phyloP scores from a whole-genome alignment of 768 basidiomycete species.

The Rhizopogon vulgaris region DNA sequence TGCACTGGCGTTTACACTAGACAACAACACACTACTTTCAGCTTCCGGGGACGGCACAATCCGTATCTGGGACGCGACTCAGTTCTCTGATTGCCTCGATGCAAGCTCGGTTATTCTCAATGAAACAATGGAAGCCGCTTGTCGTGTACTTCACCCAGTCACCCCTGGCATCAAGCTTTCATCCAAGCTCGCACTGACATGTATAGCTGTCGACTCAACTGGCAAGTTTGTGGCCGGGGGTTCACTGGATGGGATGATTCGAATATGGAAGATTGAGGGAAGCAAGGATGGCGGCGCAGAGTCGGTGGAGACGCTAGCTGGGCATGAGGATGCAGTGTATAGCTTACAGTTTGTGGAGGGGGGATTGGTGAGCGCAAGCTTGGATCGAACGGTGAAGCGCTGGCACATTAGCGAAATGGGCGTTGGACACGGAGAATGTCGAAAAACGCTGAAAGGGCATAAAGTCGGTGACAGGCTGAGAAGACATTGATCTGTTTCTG shows the following conservation, averaged over 20 bases:
- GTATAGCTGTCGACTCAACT: constrained; percentile 73
- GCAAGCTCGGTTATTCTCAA: constrained; percentile 36
- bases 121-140: constrained; percentile 45
- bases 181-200: constrained; percentile 48
- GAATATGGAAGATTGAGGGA: constrained; percentile 72
- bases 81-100: constrained; percentile 2
- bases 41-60: constrained; percentile 77
- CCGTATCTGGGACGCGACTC: constrained; percentile 61
- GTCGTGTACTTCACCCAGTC: constrained; percentile 13
- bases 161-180: constrained; percentile 10
- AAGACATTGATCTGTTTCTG: not conserved
- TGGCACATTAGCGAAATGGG: constrained; percentile 60
- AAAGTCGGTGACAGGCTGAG: constrained; percentile 59
- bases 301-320: constrained; percentile 67
- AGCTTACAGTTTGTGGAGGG: constrained; percentile 92
- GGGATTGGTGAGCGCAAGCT: constrained; percentile 82
- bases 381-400: constrained; percentile 84
- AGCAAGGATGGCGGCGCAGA: constrained; percentile 45
- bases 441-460: constrained; percentile 53
- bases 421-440: constrained; percentile 38
- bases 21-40: constrained; percentile 81
- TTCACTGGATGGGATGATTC: constrained; percentile 67
- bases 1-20: constrained; percentile 85
- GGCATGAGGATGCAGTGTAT: constrained; percentile 83
- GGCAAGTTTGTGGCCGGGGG: constrained; percentile 63